Evolutionary conservation across 106 monocot species (phyloP).

Genomic region (Triglochin maritima): DNA sequence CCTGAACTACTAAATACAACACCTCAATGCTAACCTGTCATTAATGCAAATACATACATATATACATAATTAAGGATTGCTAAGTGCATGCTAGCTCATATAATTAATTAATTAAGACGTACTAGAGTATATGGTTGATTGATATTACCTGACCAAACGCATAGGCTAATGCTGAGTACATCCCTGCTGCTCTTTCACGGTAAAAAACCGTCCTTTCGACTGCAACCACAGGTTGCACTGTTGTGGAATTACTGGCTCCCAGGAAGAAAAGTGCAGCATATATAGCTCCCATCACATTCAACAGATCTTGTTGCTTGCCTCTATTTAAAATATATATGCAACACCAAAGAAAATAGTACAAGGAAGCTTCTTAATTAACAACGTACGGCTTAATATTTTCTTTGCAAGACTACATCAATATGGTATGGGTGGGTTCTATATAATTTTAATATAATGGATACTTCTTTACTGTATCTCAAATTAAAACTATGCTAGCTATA

Average conservation of each 20-base stretch:
- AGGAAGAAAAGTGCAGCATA: constrained; percentile 66
- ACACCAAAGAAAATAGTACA: not conserved
- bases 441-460: no score
- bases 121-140: not conserved
- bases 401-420: no score
- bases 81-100: no score
- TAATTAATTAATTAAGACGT: not conserved
- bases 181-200: constrained; percentile 86
- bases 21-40: constrained; percentile 60
- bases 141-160: constrained; percentile 79
- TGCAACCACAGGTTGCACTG: constrained; percentile 64
- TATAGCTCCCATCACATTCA: constrained; percentile 55
- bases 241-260: constrained; percentile 42
- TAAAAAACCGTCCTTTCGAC: constrained; percentile 86
- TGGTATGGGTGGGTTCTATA: no score
- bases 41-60: not conserved
- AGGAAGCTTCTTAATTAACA: not conserved
- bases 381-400: no score
- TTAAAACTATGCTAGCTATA: no score
- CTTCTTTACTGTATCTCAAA: no score
- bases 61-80: not conserved
- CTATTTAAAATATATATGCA: constrained; percentile 25
- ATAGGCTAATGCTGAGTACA: constrained; percentile 82
- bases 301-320: constrained; percentile 52
- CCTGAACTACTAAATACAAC: constrained; percentile 44